These are phyloP conservation scores for Dichomitus squalens DNA, from an alignment of 1,284 basidiomycete species.

Conservation along the genomic window DNA sequence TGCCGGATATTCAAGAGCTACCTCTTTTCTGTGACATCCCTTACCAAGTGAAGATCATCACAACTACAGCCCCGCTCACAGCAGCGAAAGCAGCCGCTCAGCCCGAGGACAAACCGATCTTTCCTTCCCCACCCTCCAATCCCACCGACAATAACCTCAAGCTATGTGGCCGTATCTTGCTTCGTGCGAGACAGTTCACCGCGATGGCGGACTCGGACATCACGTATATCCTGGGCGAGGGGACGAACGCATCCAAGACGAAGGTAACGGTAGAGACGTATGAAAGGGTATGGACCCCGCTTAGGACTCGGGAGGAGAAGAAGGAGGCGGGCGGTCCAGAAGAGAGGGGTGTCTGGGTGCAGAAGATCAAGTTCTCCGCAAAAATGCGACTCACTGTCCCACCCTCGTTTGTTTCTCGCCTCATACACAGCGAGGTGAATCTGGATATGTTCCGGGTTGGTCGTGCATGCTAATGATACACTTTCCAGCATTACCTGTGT, in stretches of 20 bases:
- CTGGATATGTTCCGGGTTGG: neutral
- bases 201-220: neutral
- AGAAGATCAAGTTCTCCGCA: slow-evolving; percentile 7
- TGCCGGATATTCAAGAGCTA: slow-evolving; percentile 14
- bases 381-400: slow-evolving; percentile 10
- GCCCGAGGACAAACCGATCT: slow-evolving; percentile 10
- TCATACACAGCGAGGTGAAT: slow-evolving; percentile 9
- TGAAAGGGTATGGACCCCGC: neutral
- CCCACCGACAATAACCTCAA: slow-evolving; percentile 9
- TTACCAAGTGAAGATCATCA: slow-evolving; percentile 10
- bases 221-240: neutral
- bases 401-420: slow-evolving; percentile 10
- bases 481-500: slow-evolving; percentile 8
- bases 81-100: slow-evolving; percentile 8
- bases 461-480: too few species aligned
- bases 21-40: slow-evolving; percentile 17
- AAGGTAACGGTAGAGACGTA: neutral
- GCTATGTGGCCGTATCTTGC: neutral
- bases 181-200: slow-evolving; percentile 3
- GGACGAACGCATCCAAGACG: neutral
- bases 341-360: slow-evolving; percentile 12
- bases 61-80: slow-evolving; percentile 8
- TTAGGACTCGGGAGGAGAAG: neutral
- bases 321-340: neutral
- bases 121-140: slow-evolving; percentile 9